Base-by-base conservation (phyloP, 148 eudicot genomes). In the Fallopia convolvulus region DNA sequence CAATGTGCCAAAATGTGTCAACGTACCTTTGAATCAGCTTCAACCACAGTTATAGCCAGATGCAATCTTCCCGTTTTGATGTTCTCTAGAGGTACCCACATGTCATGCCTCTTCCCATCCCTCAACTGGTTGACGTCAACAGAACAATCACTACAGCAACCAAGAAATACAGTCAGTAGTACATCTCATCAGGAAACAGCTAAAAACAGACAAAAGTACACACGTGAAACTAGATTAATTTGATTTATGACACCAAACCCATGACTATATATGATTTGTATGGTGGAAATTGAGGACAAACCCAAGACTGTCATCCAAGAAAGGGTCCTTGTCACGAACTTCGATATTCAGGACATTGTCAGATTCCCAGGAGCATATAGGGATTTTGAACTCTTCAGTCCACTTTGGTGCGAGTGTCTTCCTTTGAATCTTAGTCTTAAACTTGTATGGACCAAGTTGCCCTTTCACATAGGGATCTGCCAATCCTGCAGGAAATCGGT, bases 391-490 rank as follows among this genome's bases (percentile, higher is more conserved):
- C 81, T 92, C 97, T 80, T 95, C 97, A 7, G 50, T 83, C 99
- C 99, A 95, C 77, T 91, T 91, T 72, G 99, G 99, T 81, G 89
- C 77, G 74, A 95, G 75, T 58, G 94, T 95, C 81, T 90, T 95
- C 87, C 66, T 88, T 72, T 90, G 93, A 65, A 86, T 89, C 76
- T 86, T 91, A 65, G 97, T 91, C 82, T 80, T 87, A 76, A 95
- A 95, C 83, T 86, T 83, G 83, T 82, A 91, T 42, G 83, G 90
- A 49, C 93, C 97, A 75, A 93, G 85, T 53, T 88, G 83, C 44
- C 94, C 97, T 85, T 92, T 92, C 71, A 92, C 92, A 80, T 95
- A 95, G 33, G 99, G 99, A 83, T 95, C 97, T 49, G 97, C 89
- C 84, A 89, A 85, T 41, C 70, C 70, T 65, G 40, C 42, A 65